Evolutionary conservation across 306 rosid species (phyloP).

Genomic region (Trifolium pratense): DNA sequence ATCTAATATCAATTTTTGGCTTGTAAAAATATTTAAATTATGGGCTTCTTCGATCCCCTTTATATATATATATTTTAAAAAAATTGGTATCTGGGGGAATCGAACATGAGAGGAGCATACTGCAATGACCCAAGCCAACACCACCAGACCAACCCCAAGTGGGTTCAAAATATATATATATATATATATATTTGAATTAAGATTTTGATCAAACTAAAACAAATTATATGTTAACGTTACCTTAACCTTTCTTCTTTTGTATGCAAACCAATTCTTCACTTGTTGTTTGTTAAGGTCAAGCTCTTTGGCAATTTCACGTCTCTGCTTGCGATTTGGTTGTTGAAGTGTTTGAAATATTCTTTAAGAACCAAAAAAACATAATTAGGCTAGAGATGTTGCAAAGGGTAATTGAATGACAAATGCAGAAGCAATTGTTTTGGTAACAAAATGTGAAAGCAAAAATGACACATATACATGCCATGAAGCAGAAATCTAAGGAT

Average conservation of each 20-base stretch:
- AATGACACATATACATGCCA: neutral
- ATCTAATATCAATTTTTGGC: neutral
- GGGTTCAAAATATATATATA: too few species aligned
- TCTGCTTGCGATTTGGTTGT: conserved; percentile 58
- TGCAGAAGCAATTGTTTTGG: too few species aligned
- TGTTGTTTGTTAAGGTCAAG: conserved; percentile 66
- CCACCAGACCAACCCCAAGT: too few species aligned
- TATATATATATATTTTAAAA: too few species aligned
- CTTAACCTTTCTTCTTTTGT: conserved; percentile 72
- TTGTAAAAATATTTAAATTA: neutral
- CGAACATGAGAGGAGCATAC: too few species aligned
- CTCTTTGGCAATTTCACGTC: conserved; percentile 50
- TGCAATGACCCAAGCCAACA: too few species aligned
- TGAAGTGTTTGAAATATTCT: conserved; percentile 57
- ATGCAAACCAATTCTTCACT: conserved; percentile 80
- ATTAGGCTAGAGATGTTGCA: neutral
- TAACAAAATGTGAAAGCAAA: neutral
- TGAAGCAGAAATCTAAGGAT: neutral
- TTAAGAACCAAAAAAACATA: neutral
- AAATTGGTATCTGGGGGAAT: too few species aligned
- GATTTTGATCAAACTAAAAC: neutral
- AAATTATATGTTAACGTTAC: conserved; percentile 46
- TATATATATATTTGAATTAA: too few species aligned
- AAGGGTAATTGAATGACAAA: neutral
- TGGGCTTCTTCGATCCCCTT: too few species aligned